Base-by-base conservation (phyloP, 306 rosid species). In the Vicia sativa region DNA sequence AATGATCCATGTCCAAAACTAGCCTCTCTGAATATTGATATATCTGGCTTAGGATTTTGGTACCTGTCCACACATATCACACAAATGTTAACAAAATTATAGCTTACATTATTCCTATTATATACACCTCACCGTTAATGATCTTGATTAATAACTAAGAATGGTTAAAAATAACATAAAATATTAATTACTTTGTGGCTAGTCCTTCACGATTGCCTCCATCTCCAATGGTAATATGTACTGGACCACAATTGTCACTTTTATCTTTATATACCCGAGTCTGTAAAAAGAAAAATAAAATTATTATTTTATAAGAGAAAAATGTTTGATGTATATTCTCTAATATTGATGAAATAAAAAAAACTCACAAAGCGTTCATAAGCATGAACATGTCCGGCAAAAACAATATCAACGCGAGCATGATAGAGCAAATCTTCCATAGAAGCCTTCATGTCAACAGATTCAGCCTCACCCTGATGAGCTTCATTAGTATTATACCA, bases 191-290 rank as follows among this genome's bases (percentile, higher is more conserved):
- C 96, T 71, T 29, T 44, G 39, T 58, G 2, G 95, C 91, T 28
- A 90, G 91, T 44, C 97, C 98, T 85, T 93, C 98, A 14, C 87
- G 85, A 79, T 93, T 93, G 15, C 99, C 99, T n/a, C 99, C 99
- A 73, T 93, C 99, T 3, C 97, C 97, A 46, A 90, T 86, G 12
- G 85, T 90, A 60, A 93, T 86, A 78, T 88, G 29, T 10, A 90
- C 81, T 0, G 97, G 83, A 71, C 81, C 97, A 66, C 98, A 93
- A 4, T 83, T 70, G 56, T 90, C 76, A 11, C 75, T 65, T 62
- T 72, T 71, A 41, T 83, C 97, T 34, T 88, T 72, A 57, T 86
- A 82, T 26, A 93, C 96, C 2, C 87, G 88, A n/a, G 87, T 78
- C 99, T 93, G 74, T 29, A 2, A 70, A 59, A 54, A 21, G 0